A percentile compares a stretch with the other conserved stretches of the same genome.
Conservation (phyloP, 169 alveolate species). For the Cystoisospora suis region DNA sequence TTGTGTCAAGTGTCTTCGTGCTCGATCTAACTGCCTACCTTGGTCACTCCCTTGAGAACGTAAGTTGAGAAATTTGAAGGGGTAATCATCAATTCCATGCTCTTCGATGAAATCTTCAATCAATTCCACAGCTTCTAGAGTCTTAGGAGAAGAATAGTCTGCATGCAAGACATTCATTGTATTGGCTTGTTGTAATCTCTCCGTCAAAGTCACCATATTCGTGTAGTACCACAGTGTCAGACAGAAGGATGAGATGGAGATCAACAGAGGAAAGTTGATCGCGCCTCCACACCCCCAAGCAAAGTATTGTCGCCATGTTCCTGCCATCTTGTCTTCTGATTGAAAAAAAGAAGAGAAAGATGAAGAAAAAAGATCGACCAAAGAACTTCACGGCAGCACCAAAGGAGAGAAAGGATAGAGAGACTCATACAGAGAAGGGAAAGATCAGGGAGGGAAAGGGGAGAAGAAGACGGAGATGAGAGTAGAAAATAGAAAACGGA, state of each 20-base stretch:
- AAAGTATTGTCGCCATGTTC: neutral
- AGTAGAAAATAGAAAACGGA: neutral
- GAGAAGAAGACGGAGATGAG: neutral
- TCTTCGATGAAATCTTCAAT: constrained; percentile 64
- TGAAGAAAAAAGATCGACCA: neutral
- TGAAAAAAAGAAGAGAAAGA: neutral
- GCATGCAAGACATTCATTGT: constrained; percentile 59
- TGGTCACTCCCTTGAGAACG: constrained; percentile 40
- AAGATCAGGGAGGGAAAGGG: neutral
- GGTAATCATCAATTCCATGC: constrained; percentile 41
- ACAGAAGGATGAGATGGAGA: constrained; percentile 33
- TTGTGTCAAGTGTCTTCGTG: constrained; percentile 59
- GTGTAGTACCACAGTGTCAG: constrained; percentile 60
- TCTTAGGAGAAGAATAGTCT: constrained; percentile 48
- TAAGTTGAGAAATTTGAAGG: constrained; percentile 33
- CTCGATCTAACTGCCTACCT: constrained; percentile 56
- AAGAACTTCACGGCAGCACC: neutral
- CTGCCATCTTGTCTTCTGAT: no score
- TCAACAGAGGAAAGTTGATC: neutral
- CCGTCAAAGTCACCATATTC: constrained; percentile 54
- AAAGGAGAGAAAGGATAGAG: neutral
- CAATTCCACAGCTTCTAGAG: constrained; percentile 54
- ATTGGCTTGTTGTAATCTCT: constrained; percentile 58
- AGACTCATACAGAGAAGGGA: neutral
- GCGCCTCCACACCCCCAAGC: neutral